A percentile compares a stretch with the other conserved stretches of the same genome.
These are phyloP conservation scores for Mortierella antarctica DNA, from an alignment of 192 early-diverging fungal genomes.

Conservation along the genomic window DNA sequence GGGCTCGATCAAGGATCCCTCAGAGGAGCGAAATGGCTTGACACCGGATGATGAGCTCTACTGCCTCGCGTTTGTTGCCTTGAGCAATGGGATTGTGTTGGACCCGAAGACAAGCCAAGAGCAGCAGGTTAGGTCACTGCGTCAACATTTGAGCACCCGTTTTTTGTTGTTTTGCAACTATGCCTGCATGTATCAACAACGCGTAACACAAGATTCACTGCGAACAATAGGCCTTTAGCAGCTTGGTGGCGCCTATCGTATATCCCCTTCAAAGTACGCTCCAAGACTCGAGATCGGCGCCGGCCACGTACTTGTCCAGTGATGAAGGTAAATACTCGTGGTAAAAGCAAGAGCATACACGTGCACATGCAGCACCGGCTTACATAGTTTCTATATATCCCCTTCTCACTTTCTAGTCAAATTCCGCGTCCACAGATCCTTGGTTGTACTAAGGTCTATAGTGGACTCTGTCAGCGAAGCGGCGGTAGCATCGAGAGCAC, in stretches of 20 bases:
- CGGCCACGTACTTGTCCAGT: slow-evolving; percentile 6
- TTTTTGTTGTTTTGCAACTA: background rate
- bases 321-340: slow-evolving; percentile 5
- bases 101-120: slow-evolving; percentile 22
- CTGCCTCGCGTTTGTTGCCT: slow-evolving; percentile 22
- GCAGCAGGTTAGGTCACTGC: slow-evolving; percentile 10
- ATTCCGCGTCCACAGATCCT: slow-evolving; percentile 32
- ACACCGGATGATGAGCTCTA: slow-evolving; percentile 42
- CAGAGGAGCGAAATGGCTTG: slow-evolving; percentile 19
- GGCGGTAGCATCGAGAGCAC: slow-evolving; percentile 6
- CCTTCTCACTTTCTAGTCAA: slow-evolving; percentile 15
- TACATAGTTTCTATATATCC: background rate
- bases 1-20: slow-evolving; percentile 3
- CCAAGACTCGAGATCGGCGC: slow-evolving; percentile 27
- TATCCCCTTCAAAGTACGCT: slow-evolving; percentile 34
- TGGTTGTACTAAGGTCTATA: slow-evolving; percentile 15
- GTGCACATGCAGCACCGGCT: too few species aligned
- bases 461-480: slow-evolving; percentile 27
- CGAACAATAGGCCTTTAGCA: slow-evolving; percentile 17
- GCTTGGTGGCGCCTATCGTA: slow-evolving; percentile 21
- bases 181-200: background rate
- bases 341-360: too few species aligned
- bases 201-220: background rate
- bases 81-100: slow-evolving; percentile 25
- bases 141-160: too few species aligned